Evolutionary conservation across 192 early-diverging fungal genomes (phyloP).

Genomic region (Chytriomyces confervae): DNA sequence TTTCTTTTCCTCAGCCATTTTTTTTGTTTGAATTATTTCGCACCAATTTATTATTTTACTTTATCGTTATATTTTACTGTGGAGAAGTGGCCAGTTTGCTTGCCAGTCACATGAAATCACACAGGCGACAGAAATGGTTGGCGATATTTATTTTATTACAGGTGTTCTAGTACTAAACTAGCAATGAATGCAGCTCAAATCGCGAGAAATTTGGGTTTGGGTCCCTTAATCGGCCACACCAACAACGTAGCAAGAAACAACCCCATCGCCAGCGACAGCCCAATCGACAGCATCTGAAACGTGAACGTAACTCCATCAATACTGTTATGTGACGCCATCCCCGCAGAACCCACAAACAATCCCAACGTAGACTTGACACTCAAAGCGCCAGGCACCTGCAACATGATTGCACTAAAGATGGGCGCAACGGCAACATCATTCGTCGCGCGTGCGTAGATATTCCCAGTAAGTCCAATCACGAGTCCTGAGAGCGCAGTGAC

Average conservation of each 20-base stretch:
- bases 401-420: conserved; percentile 80
- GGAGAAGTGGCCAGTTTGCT: too few species aligned
- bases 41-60: too few species aligned
- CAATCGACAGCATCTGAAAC: conserved; percentile 56
- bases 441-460: conserved; percentile 76
- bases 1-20: background rate
- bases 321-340: background rate
- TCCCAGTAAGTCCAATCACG: conserved; percentile 78
- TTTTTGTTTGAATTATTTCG: too few species aligned
- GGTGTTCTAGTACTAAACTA: too few species aligned
- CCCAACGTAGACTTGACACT: conserved; percentile 71
- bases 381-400: conserved; percentile 83
- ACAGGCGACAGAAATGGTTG: too few species aligned
- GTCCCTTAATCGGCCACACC: conserved; percentile 44
- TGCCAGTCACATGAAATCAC: too few species aligned
- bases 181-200: conserved; percentile 15
- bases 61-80: too few species aligned
- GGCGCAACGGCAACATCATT: conserved; percentile 80
- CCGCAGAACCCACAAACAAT: conserved; percentile 46
- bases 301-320: conserved; percentile 51
- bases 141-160: too few species aligned
- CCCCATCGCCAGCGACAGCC: conserved; percentile 52
- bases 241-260: conserved; percentile 48
- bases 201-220: conserved; percentile 49
- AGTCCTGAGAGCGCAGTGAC: conserved; percentile 73